These are phyloP conservation scores for Lasiodiplodia sp. DNA, from an alignment of 2,329 filamentous ascomycete genomes.

Conservation along the genomic window DNA sequence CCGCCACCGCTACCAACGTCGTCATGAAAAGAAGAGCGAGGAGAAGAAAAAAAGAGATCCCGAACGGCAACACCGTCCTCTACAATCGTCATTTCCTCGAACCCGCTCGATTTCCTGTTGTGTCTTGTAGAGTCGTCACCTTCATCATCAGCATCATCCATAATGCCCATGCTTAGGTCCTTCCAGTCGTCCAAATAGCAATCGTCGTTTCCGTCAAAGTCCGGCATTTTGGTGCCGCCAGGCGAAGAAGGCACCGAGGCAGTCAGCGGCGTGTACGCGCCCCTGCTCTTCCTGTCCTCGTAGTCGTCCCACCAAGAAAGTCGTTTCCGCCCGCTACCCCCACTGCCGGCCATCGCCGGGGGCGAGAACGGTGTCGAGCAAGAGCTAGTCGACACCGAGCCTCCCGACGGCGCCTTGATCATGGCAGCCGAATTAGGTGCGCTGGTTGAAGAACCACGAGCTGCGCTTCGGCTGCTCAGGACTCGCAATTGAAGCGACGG, in stretches of 20 bases:
- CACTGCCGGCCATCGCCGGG: constrained; percentile 6
- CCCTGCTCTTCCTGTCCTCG: constrained; percentile 19
- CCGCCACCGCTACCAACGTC: background rate
- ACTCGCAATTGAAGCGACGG: constrained; percentile 40
- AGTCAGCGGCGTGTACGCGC: constrained; percentile 19
- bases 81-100: constrained; percentile 27
- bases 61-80: constrained; percentile 23
- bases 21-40: constrained; percentile 16
- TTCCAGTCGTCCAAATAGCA: constrained; percentile 20
- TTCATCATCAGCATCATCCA: constrained; percentile 20
- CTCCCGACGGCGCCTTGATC: background rate
- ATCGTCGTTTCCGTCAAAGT: constrained; percentile 13
- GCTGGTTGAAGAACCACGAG: constrained; percentile 78
- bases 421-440: constrained; percentile 33
- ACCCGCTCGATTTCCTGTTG: constrained; percentile 20
- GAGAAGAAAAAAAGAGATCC: constrained; percentile 18
- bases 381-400: constrained; percentile 5
- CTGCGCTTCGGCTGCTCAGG: constrained; percentile 69
- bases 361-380: constrained; percentile 20
- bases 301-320: constrained; percentile 29
- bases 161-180: constrained; percentile 12
- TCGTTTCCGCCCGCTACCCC: constrained; percentile 27
- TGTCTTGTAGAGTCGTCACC: constrained; percentile 19
- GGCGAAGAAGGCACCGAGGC: constrained; percentile 18
- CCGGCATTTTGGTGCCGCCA: constrained; percentile 1